Conservation (phyloP, 306 rosid species). For the Rosa persica region DNA sequence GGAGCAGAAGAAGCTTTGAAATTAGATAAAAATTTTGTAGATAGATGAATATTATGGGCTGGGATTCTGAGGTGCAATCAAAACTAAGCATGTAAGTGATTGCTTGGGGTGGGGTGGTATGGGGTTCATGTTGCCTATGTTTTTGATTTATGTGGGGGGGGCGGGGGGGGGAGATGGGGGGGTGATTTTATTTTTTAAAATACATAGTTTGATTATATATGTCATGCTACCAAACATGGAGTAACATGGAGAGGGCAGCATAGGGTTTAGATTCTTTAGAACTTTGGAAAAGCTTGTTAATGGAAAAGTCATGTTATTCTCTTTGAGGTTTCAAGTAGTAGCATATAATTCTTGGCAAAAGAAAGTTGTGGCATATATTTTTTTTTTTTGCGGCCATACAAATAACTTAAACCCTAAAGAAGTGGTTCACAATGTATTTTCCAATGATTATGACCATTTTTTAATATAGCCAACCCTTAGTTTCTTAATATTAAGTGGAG, state of each 20-base stretch:
- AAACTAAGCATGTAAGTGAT: slow-evolving; percentile 1
- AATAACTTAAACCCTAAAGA: not conserved
- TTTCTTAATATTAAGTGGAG: not conserved
- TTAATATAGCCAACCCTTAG: not conserved
- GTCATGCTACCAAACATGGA: slow-evolving; percentile 20
- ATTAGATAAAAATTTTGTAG: not conserved
- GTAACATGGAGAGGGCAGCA: slow-evolving; percentile 25
- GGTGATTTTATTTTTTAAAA: not conserved
- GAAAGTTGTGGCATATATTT: not conserved
- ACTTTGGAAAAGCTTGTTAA: not conserved
- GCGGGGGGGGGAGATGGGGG: too few relatives aligned
- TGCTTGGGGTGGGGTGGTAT: slow-evolving; percentile 14
- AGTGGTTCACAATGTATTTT: not conserved
- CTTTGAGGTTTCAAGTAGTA: slow-evolving; percentile 16
- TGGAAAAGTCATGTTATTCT: slow-evolving; percentile 1
- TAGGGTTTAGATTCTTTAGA: slow-evolving; percentile 9
- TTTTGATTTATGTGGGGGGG: not conserved
- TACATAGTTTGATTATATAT: not conserved
- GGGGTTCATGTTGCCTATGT: not conserved
- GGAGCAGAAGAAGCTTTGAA: not conserved
- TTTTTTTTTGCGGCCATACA: not conserved
- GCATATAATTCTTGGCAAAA: not conserved
- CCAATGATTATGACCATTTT: not conserved
- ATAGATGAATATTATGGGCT: slow-evolving; percentile 2
- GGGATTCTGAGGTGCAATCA: slow-evolving; percentile 11